A percentile compares a stretch with the other conserved stretches of the same genome.
These are phyloP conservation scores for Didymella pinodella DNA, from an alignment of 2,329 filamentous ascomycete species.

Conservation along the genomic window DNA sequence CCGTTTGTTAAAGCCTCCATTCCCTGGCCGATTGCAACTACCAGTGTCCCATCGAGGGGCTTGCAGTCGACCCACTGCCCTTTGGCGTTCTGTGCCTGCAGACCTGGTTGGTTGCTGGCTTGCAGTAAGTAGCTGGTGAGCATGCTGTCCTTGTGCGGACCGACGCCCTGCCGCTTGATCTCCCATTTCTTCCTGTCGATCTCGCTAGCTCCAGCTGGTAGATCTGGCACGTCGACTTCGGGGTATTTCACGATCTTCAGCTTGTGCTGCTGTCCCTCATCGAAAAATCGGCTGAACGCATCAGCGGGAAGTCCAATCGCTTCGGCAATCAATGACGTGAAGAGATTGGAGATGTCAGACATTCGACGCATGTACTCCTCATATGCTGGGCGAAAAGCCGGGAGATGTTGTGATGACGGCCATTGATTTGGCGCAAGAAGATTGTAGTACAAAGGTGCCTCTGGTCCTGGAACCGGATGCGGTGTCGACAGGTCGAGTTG, in stretches of 20 bases:
- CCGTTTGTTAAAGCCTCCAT: constrained; percentile 85
- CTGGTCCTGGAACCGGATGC: constrained; percentile 69
- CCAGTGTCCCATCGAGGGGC: constrained; percentile 77
- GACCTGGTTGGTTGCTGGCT: constrained; percentile 74
- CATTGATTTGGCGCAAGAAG: constrained; percentile 81
- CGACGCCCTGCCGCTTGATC: constrained; percentile 68
- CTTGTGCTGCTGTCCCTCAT: constrained; percentile 77
- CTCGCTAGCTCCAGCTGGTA: constrained; percentile 38
- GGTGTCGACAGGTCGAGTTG: constrained; percentile 87
- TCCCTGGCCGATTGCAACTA: constrained; percentile 87
- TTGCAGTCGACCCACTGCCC: constrained; percentile 85
- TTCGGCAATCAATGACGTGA: constrained; percentile 83
- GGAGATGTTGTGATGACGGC: constrained; percentile 70
- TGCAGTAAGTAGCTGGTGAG: constrained; percentile 82
- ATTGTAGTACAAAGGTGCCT: constrained; percentile 75
- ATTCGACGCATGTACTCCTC: constrained; percentile 79
- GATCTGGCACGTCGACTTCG: constrained; percentile 58
- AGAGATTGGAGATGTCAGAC: constrained; percentile 74
- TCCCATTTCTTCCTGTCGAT: constrained; percentile 57
- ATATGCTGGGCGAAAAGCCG: constrained; percentile 72
- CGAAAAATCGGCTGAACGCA: constrained; percentile 83
- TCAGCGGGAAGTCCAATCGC: constrained; percentile 74
- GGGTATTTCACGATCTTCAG: constrained; percentile 90
- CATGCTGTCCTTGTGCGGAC: constrained; percentile 87
- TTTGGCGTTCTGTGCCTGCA: constrained; percentile 82